phyloP scores from a whole-genome alignment of 352 stramenopile species.

The Halophytophthora polymorphica region DNA sequence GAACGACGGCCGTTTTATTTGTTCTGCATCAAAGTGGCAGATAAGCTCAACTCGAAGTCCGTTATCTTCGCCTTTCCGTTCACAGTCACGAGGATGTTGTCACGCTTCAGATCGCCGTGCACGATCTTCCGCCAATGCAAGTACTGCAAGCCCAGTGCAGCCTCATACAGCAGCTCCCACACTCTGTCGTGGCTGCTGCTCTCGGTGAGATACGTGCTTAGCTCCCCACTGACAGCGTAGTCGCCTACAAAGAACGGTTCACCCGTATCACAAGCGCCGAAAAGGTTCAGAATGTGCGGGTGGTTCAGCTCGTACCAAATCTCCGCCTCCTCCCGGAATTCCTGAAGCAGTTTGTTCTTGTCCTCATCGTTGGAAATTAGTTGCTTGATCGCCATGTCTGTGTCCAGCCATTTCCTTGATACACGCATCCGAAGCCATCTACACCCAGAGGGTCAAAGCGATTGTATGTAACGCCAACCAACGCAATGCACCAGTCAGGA shows the following conservation, averaged over 20 bases:
- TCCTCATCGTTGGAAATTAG: too few species aligned
- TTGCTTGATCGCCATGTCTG: too few species aligned
- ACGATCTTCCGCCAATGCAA: neutral
- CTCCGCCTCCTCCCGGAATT: neutral
- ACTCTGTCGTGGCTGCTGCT: neutral
- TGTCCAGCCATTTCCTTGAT: too few species aligned
- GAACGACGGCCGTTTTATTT: too few species aligned
- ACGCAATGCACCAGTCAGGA: too few species aligned
- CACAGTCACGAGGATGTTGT: conserved; percentile 3
- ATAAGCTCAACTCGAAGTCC: neutral
- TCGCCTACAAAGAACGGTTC: conserved; percentile 7
- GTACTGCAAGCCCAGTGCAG: neutral
- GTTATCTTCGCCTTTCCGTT: conserved; percentile 4
- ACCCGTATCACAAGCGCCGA: neutral
- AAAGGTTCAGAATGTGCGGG: conserved; percentile 7
- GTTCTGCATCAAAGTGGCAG: too few species aligned
- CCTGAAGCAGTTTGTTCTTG: too few species aligned
- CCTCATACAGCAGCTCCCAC: neutral
- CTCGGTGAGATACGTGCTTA: neutral
- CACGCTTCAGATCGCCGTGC: conserved; percentile 1
- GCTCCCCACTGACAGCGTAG: neutral
- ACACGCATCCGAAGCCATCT: too few species aligned
- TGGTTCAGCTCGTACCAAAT: conserved; percentile 8
- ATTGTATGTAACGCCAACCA: too few species aligned
- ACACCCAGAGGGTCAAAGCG: too few species aligned